Evolutionary conservation across 768 basidiomycete species (phyloP).

Genomic region (Kwoniella bestiolae): DNA sequence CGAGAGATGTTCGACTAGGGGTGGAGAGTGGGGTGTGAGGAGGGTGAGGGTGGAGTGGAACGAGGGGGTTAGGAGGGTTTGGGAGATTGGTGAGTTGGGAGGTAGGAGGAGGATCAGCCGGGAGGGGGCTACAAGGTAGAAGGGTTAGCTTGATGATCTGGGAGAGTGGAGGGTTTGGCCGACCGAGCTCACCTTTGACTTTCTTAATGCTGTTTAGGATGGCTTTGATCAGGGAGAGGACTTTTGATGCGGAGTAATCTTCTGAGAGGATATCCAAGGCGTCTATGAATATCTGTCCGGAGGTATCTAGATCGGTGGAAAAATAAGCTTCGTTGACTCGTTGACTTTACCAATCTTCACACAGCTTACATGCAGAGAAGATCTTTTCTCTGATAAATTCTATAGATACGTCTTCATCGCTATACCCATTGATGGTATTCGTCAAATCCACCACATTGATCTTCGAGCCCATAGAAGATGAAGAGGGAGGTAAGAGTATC

Average conservation of each 20-base stretch:
- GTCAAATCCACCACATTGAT: constrained; percentile 42
- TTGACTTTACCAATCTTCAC: too few relatives aligned
- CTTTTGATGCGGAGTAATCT: constrained; percentile 37
- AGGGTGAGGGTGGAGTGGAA: constrained; percentile 44
- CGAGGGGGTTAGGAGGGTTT: constrained; percentile 37
- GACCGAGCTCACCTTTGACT: constrained; percentile 40
- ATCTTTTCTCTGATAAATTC: constrained; percentile 12
- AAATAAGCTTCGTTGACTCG: too few relatives aligned
- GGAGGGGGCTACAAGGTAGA: constrained; percentile 40
- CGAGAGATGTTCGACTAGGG: constrained; percentile 70
- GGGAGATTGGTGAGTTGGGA: constrained; percentile 25
- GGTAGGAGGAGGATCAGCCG: constrained; percentile 47
- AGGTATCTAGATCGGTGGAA: constrained; percentile 19
- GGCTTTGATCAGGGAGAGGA: constrained; percentile 30
- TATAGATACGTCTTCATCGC: constrained; percentile 6
- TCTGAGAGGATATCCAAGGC: constrained; percentile 48
- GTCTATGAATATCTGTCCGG: constrained; percentile 51
- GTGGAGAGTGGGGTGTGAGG: constrained; percentile 67
- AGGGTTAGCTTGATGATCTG: neutral
- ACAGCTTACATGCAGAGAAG: constrained; percentile 28
- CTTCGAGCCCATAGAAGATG: neutral
- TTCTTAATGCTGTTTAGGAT: constrained; percentile 30
- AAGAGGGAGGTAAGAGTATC: constrained; percentile 18
- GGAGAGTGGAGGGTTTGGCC: neutral
- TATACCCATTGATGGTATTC: constrained; percentile 31